phyloP scores from a whole-genome alignment of 129 eudicot genomes.

The Dittrichia graveolens region DNA sequence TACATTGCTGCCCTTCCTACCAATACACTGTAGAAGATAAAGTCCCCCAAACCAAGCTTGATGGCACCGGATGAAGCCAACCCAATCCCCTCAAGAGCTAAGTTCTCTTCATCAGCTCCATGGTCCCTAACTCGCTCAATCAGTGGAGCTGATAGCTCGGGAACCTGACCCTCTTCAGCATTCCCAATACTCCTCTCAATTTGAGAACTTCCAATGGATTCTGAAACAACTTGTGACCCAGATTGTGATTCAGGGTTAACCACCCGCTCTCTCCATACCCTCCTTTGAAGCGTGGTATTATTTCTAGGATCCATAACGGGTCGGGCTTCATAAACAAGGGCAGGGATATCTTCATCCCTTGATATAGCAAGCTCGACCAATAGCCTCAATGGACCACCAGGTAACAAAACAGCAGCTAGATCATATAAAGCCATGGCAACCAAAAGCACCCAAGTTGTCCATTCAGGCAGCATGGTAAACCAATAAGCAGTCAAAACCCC shows the following conservation, averaged over 20 bases:
- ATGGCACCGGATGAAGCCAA: slow-evolving; percentile 91
- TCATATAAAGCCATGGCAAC: slow-evolving; percentile 95
- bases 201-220: slow-evolving; percentile 26
- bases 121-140: slow-evolving; percentile 55
- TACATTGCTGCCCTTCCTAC: slow-evolving; percentile 99
- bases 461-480: slow-evolving; percentile 93
- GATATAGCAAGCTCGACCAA: slow-evolving; percentile 94
- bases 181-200: slow-evolving; percentile 37
- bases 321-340: slow-evolving; percentile 93
- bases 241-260: slow-evolving; percentile 22
- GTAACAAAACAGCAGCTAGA: slow-evolving; percentile 95
- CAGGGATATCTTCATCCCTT: slow-evolving; percentile 94
- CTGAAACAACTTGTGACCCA: slow-evolving; percentile 13
- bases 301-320: slow-evolving; percentile 48
- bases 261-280: slow-evolving; percentile 65
- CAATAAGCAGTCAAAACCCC: slow-evolving; percentile 95
- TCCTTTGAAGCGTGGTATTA: slow-evolving; percentile 42
- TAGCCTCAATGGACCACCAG: slow-evolving; percentile 88
- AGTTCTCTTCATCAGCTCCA: slow-evolving; percentile 40
- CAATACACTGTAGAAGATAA: slow-evolving; percentile 92
- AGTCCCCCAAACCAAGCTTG: slow-evolving; percentile 94
- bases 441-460: slow-evolving; percentile 99
- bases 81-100: slow-evolving; percentile 93
- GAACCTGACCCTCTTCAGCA: slow-evolving; percentile 57
- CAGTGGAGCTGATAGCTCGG: slow-evolving; percentile 67